Evolutionary conservation across 257 asterid species (phyloP).

Genomic region (Paulownia fortunei): DNA sequence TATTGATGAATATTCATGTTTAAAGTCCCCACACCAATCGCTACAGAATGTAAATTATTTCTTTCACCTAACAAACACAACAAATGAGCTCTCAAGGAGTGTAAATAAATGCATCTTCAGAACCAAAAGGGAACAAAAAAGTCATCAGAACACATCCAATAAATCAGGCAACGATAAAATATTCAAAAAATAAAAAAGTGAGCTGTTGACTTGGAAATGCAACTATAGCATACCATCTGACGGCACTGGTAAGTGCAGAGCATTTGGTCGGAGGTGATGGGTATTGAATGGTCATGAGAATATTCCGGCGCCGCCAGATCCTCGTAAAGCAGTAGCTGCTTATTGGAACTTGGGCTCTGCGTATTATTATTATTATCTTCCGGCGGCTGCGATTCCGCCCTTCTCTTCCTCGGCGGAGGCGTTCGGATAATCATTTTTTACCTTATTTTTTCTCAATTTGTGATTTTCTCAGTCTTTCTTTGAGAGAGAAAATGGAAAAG

Average conservation of each 20-base stretch:
- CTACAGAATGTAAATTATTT: neutral
- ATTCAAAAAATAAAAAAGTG: neutral
- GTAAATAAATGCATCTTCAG: neutral
- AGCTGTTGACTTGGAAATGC: slow-evolving; percentile 1
- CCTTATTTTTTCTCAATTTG: neutral
- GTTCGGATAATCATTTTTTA: slow-evolving; percentile 77
- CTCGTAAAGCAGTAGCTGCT: slow-evolving; percentile 73
- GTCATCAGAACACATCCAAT: neutral
- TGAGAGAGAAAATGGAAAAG: neutral
- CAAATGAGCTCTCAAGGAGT: neutral
- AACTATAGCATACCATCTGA: slow-evolving; percentile 69
- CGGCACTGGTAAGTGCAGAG: slow-evolving; percentile 99
- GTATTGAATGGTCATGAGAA: slow-evolving; percentile 53
- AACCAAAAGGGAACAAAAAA: neutral
- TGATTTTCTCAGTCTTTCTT: neutral
- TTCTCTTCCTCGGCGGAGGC: slow-evolving; percentile 82
- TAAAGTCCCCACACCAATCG: neutral
- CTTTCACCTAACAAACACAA: neutral
- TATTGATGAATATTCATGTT: neutral
- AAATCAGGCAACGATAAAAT: neutral
- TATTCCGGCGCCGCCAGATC: slow-evolving; percentile 63
- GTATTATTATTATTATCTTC: slow-evolving; percentile 41
- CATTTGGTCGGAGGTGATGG: slow-evolving; percentile 73
- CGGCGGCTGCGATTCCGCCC: slow-evolving; percentile 59
- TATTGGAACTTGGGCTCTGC: slow-evolving; percentile 65